Conservation (phyloP, 164 flowering plant genomes). For the Sedum album region DNA sequence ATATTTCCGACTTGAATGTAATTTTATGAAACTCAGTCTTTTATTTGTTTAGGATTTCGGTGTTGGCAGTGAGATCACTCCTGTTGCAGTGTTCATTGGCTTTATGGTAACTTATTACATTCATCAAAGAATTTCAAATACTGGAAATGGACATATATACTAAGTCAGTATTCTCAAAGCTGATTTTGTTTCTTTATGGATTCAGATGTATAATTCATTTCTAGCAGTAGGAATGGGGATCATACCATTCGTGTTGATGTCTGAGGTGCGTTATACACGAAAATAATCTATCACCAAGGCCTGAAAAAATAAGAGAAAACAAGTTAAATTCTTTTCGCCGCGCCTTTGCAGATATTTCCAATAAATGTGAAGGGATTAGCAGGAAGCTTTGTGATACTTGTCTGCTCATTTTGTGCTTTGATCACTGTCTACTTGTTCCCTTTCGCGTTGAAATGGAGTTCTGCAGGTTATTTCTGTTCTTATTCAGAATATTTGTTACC, state of each 20-base stretch:
- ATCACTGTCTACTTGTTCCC: conserved; percentile 32
- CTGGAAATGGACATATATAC: not conserved
- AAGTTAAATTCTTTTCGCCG: not conserved
- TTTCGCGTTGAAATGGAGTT: conserved; percentile 50
- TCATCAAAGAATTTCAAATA: not conserved
- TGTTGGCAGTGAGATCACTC: conserved; percentile 10
- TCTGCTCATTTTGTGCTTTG: conserved; percentile 45
- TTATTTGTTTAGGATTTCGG: conserved; percentile 7
- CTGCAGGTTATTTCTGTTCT: conserved; percentile 29
- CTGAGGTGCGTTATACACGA: conserved; percentile 18
- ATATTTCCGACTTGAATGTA: not conserved
- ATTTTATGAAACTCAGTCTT: not conserved
- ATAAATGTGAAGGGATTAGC: conserved; percentile 54
- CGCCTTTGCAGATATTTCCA: conserved; percentile 47
- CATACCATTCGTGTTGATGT: conserved; percentile 21
- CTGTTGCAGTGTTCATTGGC: conserved; percentile 16
- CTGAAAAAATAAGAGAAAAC: not conserved
- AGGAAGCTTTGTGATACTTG: conserved; percentile 44
- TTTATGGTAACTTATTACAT: conserved; percentile 23
- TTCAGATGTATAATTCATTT: conserved; percentile 13
- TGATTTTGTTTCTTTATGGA: not conserved
- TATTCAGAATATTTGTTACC: not conserved
- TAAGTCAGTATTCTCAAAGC: too few relatives aligned
- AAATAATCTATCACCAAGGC: not conserved
- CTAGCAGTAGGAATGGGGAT: conserved; percentile 16